Evolutionary conservation across 2,329 filamentous ascomycete genomes (phyloP).

Genomic region (Eurotiales sp.): DNA sequence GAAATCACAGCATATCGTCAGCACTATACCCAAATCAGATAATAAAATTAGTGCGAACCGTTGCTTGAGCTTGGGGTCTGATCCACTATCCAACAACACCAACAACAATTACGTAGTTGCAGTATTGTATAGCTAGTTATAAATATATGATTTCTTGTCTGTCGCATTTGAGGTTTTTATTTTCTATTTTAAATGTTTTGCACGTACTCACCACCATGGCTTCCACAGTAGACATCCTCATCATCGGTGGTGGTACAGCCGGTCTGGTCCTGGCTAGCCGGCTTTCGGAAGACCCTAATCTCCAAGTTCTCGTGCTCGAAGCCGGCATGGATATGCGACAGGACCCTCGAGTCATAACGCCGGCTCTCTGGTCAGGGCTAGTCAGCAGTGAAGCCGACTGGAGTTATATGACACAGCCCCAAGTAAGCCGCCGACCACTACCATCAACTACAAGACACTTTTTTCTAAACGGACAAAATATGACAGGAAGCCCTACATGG

Average conservation of each 20-base stretch:
- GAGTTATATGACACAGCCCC: constrained; percentile 11
- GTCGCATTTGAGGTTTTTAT: no score
- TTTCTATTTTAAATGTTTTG: no score
- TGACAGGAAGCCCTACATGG: constrained; percentile 16
- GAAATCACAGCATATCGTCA: no score
- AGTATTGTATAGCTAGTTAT: no score
- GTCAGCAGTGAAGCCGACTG: constrained; percentile 14
- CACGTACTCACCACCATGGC: no score
- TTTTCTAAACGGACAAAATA: background rate
- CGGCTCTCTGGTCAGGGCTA: constrained; percentile 10
- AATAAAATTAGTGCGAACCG: no score
- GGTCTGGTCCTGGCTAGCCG: constrained; percentile 14
- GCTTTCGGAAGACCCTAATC: constrained; percentile 12
- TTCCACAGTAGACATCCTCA: background rate
- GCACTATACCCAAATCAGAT: no score
- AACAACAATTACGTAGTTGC: no score
- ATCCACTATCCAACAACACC: no score
- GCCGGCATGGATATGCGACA: constrained; percentile 14
- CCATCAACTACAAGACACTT: background rate
- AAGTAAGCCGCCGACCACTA: constrained; percentile 6
- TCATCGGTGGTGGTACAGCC: constrained; percentile 16
- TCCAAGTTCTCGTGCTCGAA: constrained; percentile 16
- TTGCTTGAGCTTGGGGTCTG: no score
- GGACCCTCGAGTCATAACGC: constrained; percentile 15
- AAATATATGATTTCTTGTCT: no score